phyloP scores from a whole-genome alignment of 2,329 filamentous ascomycete species.

The Fusarium globosum region DNA sequence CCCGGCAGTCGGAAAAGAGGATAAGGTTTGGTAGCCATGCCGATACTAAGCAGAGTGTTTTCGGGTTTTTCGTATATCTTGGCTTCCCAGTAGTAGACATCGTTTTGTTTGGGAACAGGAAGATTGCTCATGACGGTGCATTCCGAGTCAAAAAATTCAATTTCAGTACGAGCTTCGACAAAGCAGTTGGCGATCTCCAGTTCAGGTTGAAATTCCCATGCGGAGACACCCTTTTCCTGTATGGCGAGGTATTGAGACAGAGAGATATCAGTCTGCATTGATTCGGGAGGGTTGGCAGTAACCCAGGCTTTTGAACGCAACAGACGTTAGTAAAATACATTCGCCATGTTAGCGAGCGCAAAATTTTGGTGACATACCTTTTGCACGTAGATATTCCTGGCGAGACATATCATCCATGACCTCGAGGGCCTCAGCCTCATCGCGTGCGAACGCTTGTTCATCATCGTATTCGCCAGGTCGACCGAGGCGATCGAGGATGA shows the following conservation, averaged over 20 bases:
- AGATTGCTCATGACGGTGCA: conserved; percentile 98
- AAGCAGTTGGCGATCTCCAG: conserved; percentile 99
- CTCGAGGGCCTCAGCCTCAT: conserved; percentile 95
- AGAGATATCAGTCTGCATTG: conserved; percentile 94
- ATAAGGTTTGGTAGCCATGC: conserved; percentile 96
- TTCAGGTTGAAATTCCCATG: conserved; percentile 99
- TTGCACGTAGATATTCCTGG: conserved; percentile 91
- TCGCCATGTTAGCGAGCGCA: background rate
- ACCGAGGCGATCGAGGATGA: conserved; percentile 92
- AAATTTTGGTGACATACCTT: conserved; percentile 70
- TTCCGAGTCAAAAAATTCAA: conserved; percentile 98
- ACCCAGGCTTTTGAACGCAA: conserved; percentile 76
- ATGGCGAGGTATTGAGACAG: conserved; percentile 97
- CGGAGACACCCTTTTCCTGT: conserved; percentile 99
- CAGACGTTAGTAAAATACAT: conserved; percentile 28
- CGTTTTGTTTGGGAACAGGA: conserved; percentile 97
- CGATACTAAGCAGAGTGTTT: conserved; percentile 85
- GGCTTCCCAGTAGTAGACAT: conserved; percentile 99
- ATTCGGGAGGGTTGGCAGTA: conserved; percentile 93
- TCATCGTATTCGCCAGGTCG: conserved; percentile 97
- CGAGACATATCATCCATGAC: conserved; percentile 93
- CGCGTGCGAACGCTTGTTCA: conserved; percentile 91
- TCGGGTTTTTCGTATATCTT: conserved; percentile 99
- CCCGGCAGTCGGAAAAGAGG: conserved; percentile 93
- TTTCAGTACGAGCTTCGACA: conserved; percentile 94